Evolutionary conservation across 1,284 basidiomycete species (phyloP).

Genomic region (Apiotrichum montevideense): DNA sequence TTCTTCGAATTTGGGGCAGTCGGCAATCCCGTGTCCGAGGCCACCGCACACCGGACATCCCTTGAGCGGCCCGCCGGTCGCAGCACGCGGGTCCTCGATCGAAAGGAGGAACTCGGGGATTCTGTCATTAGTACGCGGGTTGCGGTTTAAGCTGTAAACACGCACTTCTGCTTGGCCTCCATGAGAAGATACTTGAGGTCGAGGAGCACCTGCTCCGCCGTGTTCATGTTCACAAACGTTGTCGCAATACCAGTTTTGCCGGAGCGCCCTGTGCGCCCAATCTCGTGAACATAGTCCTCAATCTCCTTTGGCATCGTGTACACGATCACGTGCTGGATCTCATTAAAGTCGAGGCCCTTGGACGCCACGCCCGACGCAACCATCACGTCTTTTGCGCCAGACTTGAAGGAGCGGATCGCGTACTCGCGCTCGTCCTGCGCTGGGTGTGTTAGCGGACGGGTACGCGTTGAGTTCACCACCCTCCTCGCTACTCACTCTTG

Average conservation of each 20-base stretch:
- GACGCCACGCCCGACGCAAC: constrained; percentile 96
- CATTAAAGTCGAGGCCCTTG: constrained; percentile 96
- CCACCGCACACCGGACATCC: constrained; percentile 97
- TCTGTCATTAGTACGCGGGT: constrained; percentile 48
- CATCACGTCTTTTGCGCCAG: constrained; percentile 97
- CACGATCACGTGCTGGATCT: constrained; percentile 61
- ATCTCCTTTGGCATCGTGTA: constrained; percentile 99
- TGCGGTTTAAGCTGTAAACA: background rate
- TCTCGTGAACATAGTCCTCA: constrained; percentile 91
- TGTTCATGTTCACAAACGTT: constrained; percentile 98
- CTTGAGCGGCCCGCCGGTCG: constrained; percentile 65
- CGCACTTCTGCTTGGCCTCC: constrained; percentile 94
- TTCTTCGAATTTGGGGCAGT: constrained; percentile 96
- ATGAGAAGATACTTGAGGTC: constrained; percentile 96
- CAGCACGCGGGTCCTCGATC: constrained; percentile 84
- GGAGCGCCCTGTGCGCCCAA: constrained; percentile 93
- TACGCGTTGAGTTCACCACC: too few relatives aligned
- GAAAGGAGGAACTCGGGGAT: constrained; percentile 91
- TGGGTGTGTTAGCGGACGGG: constrained; percentile 37
- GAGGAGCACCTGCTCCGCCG: constrained; percentile 87
- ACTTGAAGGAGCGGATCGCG: constrained; percentile 95
- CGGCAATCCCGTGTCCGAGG: constrained; percentile 84
- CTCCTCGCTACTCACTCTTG: constrained; percentile 61
- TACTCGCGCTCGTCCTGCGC: constrained; percentile 99
- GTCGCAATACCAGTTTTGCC: constrained; percentile 99